phyloP scores from a whole-genome alignment of 2,329 filamentous ascomycete genomes.

The Xylaria sp. region DNA sequence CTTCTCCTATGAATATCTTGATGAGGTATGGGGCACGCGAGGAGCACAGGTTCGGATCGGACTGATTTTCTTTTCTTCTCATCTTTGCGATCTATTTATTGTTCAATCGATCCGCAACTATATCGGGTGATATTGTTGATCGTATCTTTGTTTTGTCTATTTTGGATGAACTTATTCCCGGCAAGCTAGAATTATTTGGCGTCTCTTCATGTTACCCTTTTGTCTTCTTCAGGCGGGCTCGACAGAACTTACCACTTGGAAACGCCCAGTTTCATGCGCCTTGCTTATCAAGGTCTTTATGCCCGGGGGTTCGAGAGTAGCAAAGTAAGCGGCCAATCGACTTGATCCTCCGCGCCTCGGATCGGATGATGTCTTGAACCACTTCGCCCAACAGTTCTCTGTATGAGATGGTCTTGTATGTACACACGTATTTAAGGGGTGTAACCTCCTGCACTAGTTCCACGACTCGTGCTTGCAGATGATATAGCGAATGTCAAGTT shows the following conservation, averaged over 20 bases:
- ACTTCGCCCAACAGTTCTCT: background rate
- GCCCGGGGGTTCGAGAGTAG: background rate
- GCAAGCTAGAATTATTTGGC: slow-evolving; percentile 20
- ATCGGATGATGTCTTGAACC: slow-evolving; percentile 17
- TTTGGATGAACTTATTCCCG: slow-evolving; percentile 15
- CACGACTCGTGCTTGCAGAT: slow-evolving; percentile 5
- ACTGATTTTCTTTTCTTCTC: slow-evolving; percentile 10
- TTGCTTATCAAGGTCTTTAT: background rate
- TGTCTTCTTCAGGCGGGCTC: slow-evolving; percentile 7
- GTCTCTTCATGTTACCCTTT: slow-evolving; percentile 15
- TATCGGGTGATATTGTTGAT: background rate
- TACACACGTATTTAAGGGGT: slow-evolving; percentile 16
- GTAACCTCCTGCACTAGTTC: background rate
- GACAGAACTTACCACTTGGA: background rate
- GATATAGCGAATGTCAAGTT: slow-evolving; percentile 20
- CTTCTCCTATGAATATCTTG: slow-evolving; percentile 27
- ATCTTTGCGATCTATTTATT: slow-evolving; percentile 23
- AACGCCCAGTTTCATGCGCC: background rate
- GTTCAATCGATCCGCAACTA: slow-evolving; percentile 3
- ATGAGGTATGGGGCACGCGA: slow-evolving; percentile 31
- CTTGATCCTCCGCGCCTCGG: background rate
- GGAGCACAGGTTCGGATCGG: slow-evolving; percentile 25
- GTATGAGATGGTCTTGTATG: slow-evolving; percentile 19
- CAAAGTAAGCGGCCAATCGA: background rate
- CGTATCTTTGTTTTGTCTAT: slow-evolving; percentile 18